Base-by-base conservation (phyloP, 1,284 basidiomycete genomes). In the Marasmius sp. region DNA sequence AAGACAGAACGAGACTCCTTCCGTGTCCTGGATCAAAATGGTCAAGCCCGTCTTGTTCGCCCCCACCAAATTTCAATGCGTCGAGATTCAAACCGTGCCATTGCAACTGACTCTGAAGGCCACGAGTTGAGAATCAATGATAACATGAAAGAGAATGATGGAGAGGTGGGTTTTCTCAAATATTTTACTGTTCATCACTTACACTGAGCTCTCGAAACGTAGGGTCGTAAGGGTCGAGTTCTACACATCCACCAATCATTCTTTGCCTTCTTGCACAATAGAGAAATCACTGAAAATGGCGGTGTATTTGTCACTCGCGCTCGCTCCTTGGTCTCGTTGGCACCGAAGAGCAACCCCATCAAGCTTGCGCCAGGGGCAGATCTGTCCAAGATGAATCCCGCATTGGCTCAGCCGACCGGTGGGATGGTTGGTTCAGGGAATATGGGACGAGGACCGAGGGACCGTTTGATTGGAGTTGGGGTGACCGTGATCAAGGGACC, bases 1-100 rank as follows among this genome's bases (percentile, higher is more conserved):
- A 97, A 97, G 77, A 96, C 97, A 4, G 97, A 99, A 74, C 89
- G 94, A 18, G 94, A 95, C 71, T 89, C 93, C 8, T 95, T 99
- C 85, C 92, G 94, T 62, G 92, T 99, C 0, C 84, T 99, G 53
- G 97, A 99, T 73, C 97, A 98, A 75, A 92, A 94, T 67, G 94
- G 95, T 1, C 89, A 93, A 75, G 85, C 93, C 27, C 91, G 94
- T 20, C 81, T 92, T 6, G 92, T 98, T n/a, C 91, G 92, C 69
- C 94, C 96, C 8, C 93, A 95, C 66, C 96, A 99, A 74, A 97
- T 99, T 68, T 92, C 92, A 12, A 93, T 95, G 86, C 87, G 93
- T 16, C 85, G 91, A 56, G 92, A 95, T 72, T 93, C 93, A 8
- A 82, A 85, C 58, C 85, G 88, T 60, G 90, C 94, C 1, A 93